Conservation (phyloP, 2,329 filamentous ascomycete genomes). For the Aspergillus sp. region DNA sequence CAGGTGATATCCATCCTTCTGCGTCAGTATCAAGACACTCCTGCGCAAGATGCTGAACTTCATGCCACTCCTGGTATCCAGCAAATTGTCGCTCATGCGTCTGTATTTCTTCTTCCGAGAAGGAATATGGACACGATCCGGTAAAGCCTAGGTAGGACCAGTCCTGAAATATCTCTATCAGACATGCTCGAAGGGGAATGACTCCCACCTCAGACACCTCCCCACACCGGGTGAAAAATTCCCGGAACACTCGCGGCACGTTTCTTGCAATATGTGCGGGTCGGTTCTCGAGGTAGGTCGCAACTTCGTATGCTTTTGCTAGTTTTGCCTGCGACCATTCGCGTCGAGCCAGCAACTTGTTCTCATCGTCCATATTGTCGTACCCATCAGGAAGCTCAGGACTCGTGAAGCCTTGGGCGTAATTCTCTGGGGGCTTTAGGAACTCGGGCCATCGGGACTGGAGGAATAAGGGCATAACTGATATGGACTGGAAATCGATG, state of each 20-base stretch:
- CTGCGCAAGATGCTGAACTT: conserved; percentile 28
- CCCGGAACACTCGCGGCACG: conserved; percentile 32
- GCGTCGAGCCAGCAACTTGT: conserved; percentile 15
- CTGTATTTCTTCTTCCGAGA: conserved; percentile 29
- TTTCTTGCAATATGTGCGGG: conserved; percentile 24
- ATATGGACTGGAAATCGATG: conserved; percentile 30
- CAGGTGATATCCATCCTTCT: conserved; percentile 39
- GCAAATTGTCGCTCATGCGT: conserved; percentile 31
- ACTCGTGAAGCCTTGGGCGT: conserved; percentile 18
- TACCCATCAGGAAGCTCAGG: conserved; percentile 6
- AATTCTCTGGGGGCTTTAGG: conserved; percentile 25
- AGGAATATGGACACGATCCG: conserved; percentile 32
- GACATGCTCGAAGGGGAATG: conserved; percentile 36
- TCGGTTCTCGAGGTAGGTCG: conserved; percentile 25
- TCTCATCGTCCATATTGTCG: neutral
- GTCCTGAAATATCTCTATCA: conserved; percentile 33
- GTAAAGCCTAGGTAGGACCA: conserved; percentile 31
- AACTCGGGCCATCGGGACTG: conserved; percentile 31
- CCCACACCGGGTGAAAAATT: conserved; percentile 36
- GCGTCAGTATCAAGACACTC: conserved; percentile 35
- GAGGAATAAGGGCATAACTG: conserved; percentile 31
- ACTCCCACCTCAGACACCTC: conserved; percentile 29
- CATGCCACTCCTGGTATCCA: conserved; percentile 32
- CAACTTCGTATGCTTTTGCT: conserved; percentile 35
- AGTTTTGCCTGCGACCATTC: conserved; percentile 22